phyloP scores from a whole-genome alignment of 345 rosid genomes.

The Dipteronia sinensis region DNA sequence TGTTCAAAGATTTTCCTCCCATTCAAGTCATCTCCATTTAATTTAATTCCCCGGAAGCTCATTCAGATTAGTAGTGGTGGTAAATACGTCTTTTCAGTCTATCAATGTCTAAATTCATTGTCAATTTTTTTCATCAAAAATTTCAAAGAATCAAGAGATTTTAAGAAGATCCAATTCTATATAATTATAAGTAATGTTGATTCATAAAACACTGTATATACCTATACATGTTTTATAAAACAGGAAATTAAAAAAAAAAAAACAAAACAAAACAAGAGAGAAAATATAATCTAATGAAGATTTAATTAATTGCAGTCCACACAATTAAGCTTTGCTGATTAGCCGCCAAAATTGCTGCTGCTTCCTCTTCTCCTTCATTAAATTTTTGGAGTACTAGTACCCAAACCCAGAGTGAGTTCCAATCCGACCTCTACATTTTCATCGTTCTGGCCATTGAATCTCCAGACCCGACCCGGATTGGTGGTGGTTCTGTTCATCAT shows the following conservation, averaged over 20 bases:
- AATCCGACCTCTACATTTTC: slow-evolving; percentile 14
- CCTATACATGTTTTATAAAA: not conserved
- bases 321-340: not conserved
- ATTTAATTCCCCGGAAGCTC: too few relatives aligned
- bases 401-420: slow-evolving; percentile 42
- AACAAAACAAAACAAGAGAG: not conserved
- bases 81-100: too few relatives aligned
- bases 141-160: not conserved
- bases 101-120: too few relatives aligned
- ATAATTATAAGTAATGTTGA: not conserved
- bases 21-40: too few relatives aligned
- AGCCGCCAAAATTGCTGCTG: slow-evolving; percentile 2
- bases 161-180: not conserved
- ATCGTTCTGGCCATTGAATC: slow-evolving; percentile 2
- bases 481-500: not conserved
- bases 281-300: not conserved
- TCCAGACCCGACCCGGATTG: not conserved
- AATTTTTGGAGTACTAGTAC: not conserved
- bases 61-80: too few relatives aligned
- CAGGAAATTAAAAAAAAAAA: not conserved
- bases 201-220: not conserved
- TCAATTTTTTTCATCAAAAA: too few relatives aligned
- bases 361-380: not conserved
- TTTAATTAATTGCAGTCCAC: not conserved
- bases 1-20: too few relatives aligned